These are phyloP conservation scores for Phialocephala sp. DNA, from an alignment of 2,329 filamentous ascomycete genomes.

Conservation along the genomic window DNA sequence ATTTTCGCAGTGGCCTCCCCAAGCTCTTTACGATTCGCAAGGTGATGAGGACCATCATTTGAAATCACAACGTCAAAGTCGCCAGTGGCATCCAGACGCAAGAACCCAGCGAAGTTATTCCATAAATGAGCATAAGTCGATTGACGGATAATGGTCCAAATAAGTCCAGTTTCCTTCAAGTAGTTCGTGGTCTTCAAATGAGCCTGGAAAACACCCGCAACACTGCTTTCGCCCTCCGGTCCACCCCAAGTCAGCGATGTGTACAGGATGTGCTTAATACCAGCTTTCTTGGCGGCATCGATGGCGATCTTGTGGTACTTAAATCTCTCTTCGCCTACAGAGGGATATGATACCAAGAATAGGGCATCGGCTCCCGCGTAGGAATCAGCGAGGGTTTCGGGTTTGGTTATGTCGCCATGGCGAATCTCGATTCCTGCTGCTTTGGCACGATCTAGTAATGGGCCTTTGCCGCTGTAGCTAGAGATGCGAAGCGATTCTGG, in stretches of 20 bases:
- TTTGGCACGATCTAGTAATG: not conserved
- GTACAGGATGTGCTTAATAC: constrained; percentile 45
- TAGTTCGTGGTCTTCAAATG: constrained; percentile 34
- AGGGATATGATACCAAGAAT: constrained; percentile 5
- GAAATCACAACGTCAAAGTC: not conserved
- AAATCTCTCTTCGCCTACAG: constrained; percentile 9
- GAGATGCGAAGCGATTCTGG: constrained; percentile 7
- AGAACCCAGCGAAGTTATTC: not conserved
- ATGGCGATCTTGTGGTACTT: constrained; percentile 30
- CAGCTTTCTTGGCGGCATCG: constrained; percentile 41
- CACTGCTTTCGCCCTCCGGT: constrained; percentile 5
- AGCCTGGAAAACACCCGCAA: constrained; percentile 28
- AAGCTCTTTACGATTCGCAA: not conserved
- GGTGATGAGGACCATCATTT: not conserved
- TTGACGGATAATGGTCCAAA: not conserved
- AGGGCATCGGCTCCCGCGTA: not conserved
- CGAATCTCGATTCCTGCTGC: constrained; percentile 7
- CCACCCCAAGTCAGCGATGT: constrained; percentile 39
- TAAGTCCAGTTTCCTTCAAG: constrained; percentile 3
- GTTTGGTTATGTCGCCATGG: constrained; percentile 8
- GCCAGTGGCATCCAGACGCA: not conserved
- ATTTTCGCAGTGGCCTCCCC: constrained; percentile 10
- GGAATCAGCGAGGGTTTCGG: not conserved
- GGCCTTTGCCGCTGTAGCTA: constrained; percentile 2
- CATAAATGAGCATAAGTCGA: not conserved